Evolutionary conservation across 2,329 filamentous ascomycete species (phyloP), one percentile per base, ranked within the genome.

Genomic region (Cryphonectria japonica): DNA sequence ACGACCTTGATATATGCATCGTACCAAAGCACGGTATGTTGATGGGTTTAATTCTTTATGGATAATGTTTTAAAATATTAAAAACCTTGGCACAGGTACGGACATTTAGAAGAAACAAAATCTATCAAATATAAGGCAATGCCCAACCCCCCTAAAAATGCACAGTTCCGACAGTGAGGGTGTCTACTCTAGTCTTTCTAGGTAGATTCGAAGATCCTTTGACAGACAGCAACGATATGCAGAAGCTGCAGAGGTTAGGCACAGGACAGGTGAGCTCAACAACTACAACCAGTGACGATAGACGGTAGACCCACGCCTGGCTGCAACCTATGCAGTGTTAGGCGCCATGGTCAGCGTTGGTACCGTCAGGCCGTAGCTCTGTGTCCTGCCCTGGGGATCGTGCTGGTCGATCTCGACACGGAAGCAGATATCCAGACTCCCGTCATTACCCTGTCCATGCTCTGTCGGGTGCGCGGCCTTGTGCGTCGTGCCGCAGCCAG

Each of bases 351-450:
- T 67, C 66, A 98, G 84, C 37, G 87, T 83, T 16, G 96, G 96
- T n/a, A 99, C 90, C 1, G 94, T 91, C 64, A 99, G 83, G 13
- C 95, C 92, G 78, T 99, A 99, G 19, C 90, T 88, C 73, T 91
- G 86, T 0, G 96, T 98, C 74, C 88, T 89, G 52, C 96, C 96
- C 50, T 92, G 85, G 2, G 89, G 89, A 78, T 98, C 90, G 76
- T 92, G 90, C 78, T 97, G 93, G 78, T 95, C 90, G 73, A 95
- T 89, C 82, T 99, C 96, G 74, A 98, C 91, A 70, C 94, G 92
- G 76, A 99, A 89, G 69, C 90, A 91, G 66, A 98, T 89, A 76
- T 98, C 94, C 5, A 99, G 86, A 13, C 88, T 83, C 76, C 87
- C 85, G 82, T 91, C 84, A 79, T 85, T 78, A 76, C 82, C 81